These are phyloP conservation scores for Ascoidea asiatica DNA, from an alignment of 805 yeast species.

Conservation along the genomic window DNA sequence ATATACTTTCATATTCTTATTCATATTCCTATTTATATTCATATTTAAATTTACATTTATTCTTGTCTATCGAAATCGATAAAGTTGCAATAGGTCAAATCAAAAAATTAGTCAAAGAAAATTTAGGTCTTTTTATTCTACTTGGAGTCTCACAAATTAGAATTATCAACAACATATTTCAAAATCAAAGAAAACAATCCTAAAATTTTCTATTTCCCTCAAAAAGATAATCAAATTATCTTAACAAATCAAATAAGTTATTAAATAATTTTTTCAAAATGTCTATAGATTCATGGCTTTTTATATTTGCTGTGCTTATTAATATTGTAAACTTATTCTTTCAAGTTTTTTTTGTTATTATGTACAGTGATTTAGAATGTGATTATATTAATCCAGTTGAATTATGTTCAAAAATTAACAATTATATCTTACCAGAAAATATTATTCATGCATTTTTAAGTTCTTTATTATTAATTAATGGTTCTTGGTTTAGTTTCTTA, in stretches of 20 bases:
- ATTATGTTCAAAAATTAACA: constrained; percentile 84
- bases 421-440: constrained; percentile 84
- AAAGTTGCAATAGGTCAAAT: too few species aligned
- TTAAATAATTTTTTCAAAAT: not conserved
- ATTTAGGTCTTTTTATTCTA: too few species aligned
- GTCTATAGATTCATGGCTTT: constrained; percentile 26
- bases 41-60: too few species aligned
- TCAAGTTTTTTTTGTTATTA: constrained; percentile 90
- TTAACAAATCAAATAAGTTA: not conserved
- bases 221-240: too few species aligned
- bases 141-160: too few species aligned
- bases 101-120: too few species aligned
- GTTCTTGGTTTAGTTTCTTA: constrained; percentile 84
- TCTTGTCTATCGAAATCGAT: too few species aligned
- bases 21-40: too few species aligned
- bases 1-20: too few species aligned
- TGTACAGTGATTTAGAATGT: constrained; percentile 89
- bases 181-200: too few species aligned
- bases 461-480: constrained; percentile 60
- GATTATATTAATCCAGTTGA: constrained; percentile 97
- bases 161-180: too few species aligned
- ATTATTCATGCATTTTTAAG: constrained; percentile 65
- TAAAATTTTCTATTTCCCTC: too few species aligned
- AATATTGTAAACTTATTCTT: constrained; percentile 82
- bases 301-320: constrained; percentile 64